Conservation (phyloP, 345 rosid species). For the Leavenworthia alabamica region DNA sequence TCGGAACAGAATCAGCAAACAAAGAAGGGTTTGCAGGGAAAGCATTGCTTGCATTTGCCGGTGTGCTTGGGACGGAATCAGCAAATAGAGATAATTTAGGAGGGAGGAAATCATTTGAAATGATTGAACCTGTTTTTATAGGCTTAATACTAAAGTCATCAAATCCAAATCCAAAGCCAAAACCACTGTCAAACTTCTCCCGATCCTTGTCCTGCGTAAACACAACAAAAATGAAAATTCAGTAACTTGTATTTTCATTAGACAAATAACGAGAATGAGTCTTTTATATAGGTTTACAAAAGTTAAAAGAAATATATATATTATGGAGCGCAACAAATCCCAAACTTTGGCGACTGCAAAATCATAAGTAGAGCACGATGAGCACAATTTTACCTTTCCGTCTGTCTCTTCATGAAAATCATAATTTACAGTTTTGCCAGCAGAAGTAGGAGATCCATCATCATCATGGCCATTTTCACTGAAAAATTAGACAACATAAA, state of each 20-base stretch:
- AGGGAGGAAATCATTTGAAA: conserved; percentile 32
- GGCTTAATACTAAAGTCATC: conserved; percentile 70
- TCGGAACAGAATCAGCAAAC: conserved; percentile 47
- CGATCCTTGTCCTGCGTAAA: conserved; percentile 49
- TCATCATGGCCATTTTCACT: conserved; percentile 54
- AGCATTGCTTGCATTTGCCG: conserved; percentile 35
- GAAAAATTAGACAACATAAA: conserved; percentile 12
- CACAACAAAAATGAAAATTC: not conserved
- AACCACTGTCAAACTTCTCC: conserved; percentile 36
- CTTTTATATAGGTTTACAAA: too few relatives aligned
- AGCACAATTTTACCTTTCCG: conserved; percentile 44
- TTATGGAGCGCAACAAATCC: too few relatives aligned
- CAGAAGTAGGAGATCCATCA: conserved; percentile 47
- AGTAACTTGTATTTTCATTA: not conserved
- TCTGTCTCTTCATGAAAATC: conserved; percentile 57
- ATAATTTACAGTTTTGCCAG: conserved; percentile 49
- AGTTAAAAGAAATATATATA: too few relatives aligned
- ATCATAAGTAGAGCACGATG: not conserved
- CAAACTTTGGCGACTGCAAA: not conserved
- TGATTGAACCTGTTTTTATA: conserved; percentile 51
- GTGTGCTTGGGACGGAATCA: conserved; percentile 54
- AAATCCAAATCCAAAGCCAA: conserved; percentile 46
- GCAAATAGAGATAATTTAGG: conserved; percentile 42
- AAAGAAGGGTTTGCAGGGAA: conserved; percentile 35
- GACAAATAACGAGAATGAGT: not conserved